Evolutionary conservation across 106 monocot genomes (phyloP), one percentile per base, ranked within the genome.

Genomic region (Dendrobium nobile): DNA sequence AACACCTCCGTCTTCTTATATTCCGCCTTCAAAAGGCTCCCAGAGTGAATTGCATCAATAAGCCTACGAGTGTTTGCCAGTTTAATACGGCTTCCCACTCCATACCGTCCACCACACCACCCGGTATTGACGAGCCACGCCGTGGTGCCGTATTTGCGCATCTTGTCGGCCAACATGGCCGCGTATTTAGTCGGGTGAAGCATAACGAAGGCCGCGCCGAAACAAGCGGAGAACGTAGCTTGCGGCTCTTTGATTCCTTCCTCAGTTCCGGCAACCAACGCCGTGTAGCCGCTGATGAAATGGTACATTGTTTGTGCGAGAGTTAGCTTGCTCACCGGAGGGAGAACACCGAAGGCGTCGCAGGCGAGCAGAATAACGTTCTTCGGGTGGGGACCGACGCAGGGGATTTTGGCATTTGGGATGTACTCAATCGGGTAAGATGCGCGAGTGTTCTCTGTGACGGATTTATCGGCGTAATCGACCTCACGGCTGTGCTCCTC

Each of bases 101-200:
- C 96, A 81, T 96, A 96, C 91, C 93, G 91, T 87, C 96, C 96
- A 77, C 96, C 96, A 61, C 90, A 93, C 96, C 96, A 96, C 18
- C 96, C 96, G 15, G 88, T 88, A 82, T 88, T 88, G 31, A 88
- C 88, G 28, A 88, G 83, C 85, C 85, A 88, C 24, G 80, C 88
- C 43, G 83, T 85, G 16, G 86, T 83, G 41, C 83, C 88, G 51
- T 80, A 83, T 68, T 56, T 83, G 79, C 81, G 83, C 88, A 88
- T 88, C 80, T 88, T 88, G 47, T 86, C 88, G 19, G 86, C 88
- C 75, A 88, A 68, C 88, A 88, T 88, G 5, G 80, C 83, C 1
- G 85, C 88, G 70, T 88, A 88, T 16, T 80, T 83, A 13, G 86
- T 84, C 13, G 88, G 88, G 45, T 86, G 88, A 72, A 88, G 44